These are phyloP conservation scores for Candida broadrunensis DNA, from an alignment of 805 yeast species.

Conservation along the genomic window DNA sequence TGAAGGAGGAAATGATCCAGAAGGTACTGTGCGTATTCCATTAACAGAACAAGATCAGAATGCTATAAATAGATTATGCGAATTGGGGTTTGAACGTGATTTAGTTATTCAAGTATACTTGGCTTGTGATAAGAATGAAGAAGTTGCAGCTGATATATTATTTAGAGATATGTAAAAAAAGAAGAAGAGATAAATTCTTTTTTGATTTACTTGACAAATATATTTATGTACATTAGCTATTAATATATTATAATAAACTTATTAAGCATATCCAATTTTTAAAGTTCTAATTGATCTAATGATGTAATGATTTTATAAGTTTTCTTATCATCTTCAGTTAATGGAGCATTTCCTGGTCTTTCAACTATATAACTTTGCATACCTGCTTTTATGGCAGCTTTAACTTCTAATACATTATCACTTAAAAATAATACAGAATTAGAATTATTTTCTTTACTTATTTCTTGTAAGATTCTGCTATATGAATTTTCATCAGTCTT, in stretches of 20 bases:
- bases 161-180: conserved; percentile 46
- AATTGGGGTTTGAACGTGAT: conserved; percentile 86
- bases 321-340: conserved; percentile 32
- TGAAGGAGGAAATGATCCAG: conserved; percentile 30
- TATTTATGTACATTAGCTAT: not conserved
- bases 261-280: no score
- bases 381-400: conserved; percentile 70
- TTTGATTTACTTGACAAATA: no score
- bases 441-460: conserved; percentile 29
- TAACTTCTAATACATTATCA: conserved; percentile 75
- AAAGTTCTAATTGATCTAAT: conserved; percentile 9
- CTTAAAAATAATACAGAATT: conserved; percentile 61
- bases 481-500: conserved; percentile 63
- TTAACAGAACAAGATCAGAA: conserved; percentile 80
- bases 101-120: conserved; percentile 89
- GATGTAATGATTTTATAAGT: conserved; percentile 18
- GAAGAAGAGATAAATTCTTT: not conserved
- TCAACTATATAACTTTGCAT: conserved; percentile 55
- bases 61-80: conserved; percentile 88
- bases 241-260: not conserved
- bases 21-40: conserved; percentile 49
- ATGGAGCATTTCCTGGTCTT: conserved; percentile 72
- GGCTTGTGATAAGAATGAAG: conserved; percentile 98
- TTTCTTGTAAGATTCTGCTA: conserved; percentile 44
- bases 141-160: conserved; percentile 89